A percentile compares a stretch with the other conserved stretches of the same genome.
phyloP scores from a whole-genome alignment of 78 protist species.

The Dictyostelium intermedium region DNA sequence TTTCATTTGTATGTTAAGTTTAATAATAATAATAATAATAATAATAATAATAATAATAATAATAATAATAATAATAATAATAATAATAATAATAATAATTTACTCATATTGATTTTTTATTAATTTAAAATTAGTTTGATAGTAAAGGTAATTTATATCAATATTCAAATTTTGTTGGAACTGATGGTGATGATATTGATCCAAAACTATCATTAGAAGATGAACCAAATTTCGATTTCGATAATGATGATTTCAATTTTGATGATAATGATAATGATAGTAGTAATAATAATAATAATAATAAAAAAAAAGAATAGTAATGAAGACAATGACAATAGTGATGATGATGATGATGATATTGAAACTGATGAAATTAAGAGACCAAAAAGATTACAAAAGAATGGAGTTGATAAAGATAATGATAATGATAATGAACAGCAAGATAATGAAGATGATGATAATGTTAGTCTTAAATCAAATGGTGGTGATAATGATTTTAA shows the following conservation, averaged over 20 bases:
- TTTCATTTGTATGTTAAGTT: conserved; percentile 29
- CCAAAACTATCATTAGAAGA: neutral
- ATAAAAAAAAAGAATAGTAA: neutral
- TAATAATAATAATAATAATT: too few relatives aligned
- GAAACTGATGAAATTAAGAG: neutral
- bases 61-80: too few relatives aligned
- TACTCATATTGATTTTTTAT: neutral
- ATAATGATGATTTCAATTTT: neutral
- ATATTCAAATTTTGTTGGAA: conserved; percentile 1
- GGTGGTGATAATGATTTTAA: neutral
- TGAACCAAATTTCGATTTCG: neutral
- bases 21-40: neutral
- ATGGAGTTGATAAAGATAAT: neutral
- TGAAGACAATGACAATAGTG: neutral
- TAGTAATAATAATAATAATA: neutral
- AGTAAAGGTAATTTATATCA: neutral
- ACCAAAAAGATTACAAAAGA: neutral
- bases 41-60: too few relatives aligned
- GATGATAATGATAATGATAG: conserved; percentile 9
- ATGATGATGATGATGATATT: neutral
- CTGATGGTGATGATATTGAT: neutral
- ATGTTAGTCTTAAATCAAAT: neutral
- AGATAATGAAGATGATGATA: neutral
- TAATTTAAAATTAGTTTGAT: neutral
- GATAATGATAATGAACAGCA: neutral